Percentiles rank a stretch among this genome's conserved stretches.
Conservation (phyloP, 768 basidiomycete genomes). For the Mycena capillaripes region DNA sequence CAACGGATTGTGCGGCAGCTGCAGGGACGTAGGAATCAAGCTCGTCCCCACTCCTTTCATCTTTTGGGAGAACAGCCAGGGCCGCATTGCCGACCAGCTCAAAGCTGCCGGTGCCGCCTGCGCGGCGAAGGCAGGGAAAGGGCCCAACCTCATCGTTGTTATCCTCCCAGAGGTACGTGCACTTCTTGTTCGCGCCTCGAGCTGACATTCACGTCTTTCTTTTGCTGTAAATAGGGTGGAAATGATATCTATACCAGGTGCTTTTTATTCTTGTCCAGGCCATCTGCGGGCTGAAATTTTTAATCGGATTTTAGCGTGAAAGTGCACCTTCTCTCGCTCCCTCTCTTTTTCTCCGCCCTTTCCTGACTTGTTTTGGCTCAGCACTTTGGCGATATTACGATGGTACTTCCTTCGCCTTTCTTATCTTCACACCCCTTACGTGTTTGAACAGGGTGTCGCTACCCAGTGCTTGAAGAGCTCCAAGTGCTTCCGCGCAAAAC, state of each 20-base stretch:
- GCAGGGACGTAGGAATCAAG: constrained; percentile 74
- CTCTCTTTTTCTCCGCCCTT: background rate
- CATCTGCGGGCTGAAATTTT: too few relatives aligned
- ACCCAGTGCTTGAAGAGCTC: constrained; percentile 82
- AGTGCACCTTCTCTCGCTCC: constrained; percentile 63
- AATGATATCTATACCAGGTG: constrained; percentile 75
- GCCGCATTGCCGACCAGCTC: constrained; percentile 58
- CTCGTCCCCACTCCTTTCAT: constrained; percentile 63
- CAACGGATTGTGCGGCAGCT: constrained; percentile 61
- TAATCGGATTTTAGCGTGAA: too few relatives aligned
- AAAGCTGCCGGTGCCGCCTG: constrained; percentile 63
- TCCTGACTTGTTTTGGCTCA: background rate
- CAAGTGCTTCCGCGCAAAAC: constrained; percentile 77
- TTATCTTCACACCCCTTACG: too few relatives aligned
- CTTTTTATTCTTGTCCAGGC: background rate
- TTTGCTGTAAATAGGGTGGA: constrained; percentile 60
- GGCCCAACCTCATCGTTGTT: constrained; percentile 74
- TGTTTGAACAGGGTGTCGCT: too few relatives aligned
- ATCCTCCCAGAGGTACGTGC: constrained; percentile 65
- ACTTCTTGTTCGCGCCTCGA: too few relatives aligned
- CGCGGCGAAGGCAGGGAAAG: constrained; percentile 51
- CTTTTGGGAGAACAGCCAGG: constrained; percentile 71
- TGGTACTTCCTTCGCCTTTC: too few relatives aligned
- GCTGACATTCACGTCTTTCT: too few relatives aligned
- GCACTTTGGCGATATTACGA: constrained; percentile 82